A percentile compares a stretch with the other conserved stretches of the same genome.
phyloP scores from a whole-genome alignment of 306 rosid species.

The Dalbergia oliveri region DNA sequence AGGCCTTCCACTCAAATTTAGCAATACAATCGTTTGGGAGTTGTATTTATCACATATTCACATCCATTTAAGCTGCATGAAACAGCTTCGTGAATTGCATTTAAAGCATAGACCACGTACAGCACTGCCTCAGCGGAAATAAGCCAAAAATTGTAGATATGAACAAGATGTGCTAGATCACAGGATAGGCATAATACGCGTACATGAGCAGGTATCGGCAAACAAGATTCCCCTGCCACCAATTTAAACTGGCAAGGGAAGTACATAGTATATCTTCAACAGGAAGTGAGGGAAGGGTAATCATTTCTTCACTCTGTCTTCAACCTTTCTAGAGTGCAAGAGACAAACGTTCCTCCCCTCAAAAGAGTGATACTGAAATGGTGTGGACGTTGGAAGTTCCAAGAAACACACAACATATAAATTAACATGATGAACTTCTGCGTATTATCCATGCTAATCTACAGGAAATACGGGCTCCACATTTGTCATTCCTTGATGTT shows the following conservation, averaged over 20 bases:
- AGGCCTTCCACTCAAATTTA: no score
- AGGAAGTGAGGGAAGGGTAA: slow-evolving; percentile 2
- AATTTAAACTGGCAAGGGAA: background rate
- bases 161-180: background rate
- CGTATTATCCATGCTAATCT: slow-evolving; percentile 38
- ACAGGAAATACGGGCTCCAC: slow-evolving; percentile 21
- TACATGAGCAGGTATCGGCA: slow-evolving; percentile 8
- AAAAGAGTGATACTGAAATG: slow-evolving; percentile 11
- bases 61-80: background rate
- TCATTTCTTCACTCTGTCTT: background rate
- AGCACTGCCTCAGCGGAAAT: background rate
- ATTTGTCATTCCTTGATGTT: slow-evolving; percentile 32
- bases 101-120: background rate
- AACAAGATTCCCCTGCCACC: slow-evolving; percentile 26
- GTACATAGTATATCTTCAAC: background rate
- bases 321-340: slow-evolving; percentile 9
- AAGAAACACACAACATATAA: slow-evolving; percentile 43
- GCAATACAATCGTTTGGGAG: background rate
- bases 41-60: background rate
- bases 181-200: background rate
- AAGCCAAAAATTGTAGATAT: background rate
- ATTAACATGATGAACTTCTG: slow-evolving; percentile 35
- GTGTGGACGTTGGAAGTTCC: slow-evolving; percentile 2
- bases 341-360: slow-evolving; percentile 16
- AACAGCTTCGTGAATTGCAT: background rate